These are phyloP conservation scores for Yamadazyma olivae DNA, from an alignment of 805 yeast genomes.

Conservation along the genomic window DNA sequence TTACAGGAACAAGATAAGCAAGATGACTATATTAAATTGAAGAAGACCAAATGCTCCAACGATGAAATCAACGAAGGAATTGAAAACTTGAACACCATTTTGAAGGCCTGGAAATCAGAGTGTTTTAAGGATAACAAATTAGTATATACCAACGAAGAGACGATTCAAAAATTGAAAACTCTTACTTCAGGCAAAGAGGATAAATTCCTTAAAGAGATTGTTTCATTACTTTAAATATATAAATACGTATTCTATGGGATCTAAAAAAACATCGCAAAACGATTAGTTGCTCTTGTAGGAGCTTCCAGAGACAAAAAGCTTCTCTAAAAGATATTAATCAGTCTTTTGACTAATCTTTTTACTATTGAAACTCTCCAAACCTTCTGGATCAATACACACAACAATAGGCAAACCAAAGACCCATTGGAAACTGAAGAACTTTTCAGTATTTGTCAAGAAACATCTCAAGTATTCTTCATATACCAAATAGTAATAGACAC, in stretches of 20 bases:
- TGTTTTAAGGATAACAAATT: constrained; percentile 31
- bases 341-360: neutral
- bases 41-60: constrained; percentile 48
- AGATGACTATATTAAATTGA: constrained; percentile 42
- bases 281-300: too few species aligned
- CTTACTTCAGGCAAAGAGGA: constrained; percentile 26
- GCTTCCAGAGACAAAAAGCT: too few species aligned
- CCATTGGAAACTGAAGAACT: constrained; percentile 57
- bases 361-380: constrained; percentile 17
- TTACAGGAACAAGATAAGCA: constrained; percentile 56
- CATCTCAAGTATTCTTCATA: constrained; percentile 74
- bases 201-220: constrained; percentile 45
- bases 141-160: constrained; percentile 32
- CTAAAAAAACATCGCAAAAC: too few species aligned
- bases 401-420: constrained; percentile 58
- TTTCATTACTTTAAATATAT: constrained; percentile 22
- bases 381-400: constrained; percentile 21
- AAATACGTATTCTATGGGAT: too few species aligned
- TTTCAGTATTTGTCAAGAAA: constrained; percentile 56
- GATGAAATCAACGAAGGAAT: constrained; percentile 56
- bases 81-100: constrained; percentile 42
- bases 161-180: constrained; percentile 34
- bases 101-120: constrained; percentile 52
- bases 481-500: constrained; percentile 81
- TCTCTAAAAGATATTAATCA: neutral